Conservation (phyloP, 768 basidiomycete genomes). For the Mycena haematopus region DNA sequence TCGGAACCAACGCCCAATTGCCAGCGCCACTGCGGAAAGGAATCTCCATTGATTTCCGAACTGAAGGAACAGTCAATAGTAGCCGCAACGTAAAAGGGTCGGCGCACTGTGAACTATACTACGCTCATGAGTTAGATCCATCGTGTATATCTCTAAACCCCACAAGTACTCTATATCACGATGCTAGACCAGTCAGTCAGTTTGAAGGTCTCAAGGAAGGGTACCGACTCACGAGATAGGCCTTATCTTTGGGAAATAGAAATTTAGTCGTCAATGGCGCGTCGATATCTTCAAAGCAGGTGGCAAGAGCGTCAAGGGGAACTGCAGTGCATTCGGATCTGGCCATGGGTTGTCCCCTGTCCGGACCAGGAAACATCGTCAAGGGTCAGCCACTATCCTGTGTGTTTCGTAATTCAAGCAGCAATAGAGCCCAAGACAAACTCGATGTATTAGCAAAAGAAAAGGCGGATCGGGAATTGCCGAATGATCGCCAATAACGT, state of each 20-base stretch:
- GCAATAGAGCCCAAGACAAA: no score
- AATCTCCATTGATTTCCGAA: slow-evolving; percentile 2
- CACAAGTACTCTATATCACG: slow-evolving; percentile 5
- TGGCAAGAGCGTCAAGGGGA: slow-evolving; percentile 1
- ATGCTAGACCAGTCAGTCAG: not conserved
- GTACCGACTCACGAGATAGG: no score
- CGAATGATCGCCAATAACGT: no score
- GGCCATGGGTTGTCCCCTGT: no score
- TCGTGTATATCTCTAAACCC: slow-evolving; percentile 7
- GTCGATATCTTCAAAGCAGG: not conserved
- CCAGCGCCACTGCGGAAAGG: not conserved
- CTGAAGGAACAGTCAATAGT: not conserved
- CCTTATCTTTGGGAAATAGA: not conserved
- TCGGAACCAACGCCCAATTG: slow-evolving; percentile 6
- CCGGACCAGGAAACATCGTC: no score
- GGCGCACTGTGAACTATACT: not conserved
- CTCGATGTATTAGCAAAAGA: no score
- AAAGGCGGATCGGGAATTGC: no score
- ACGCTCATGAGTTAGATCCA: slow-evolving; percentile 5
- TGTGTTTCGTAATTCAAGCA: no score
- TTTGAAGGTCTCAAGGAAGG: no score
- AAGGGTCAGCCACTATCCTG: no score
- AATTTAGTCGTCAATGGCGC: not conserved
- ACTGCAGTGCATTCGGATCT: no score
- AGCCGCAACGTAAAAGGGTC: no score